Percentiles rank a stretch among this genome's conserved stretches.
phyloP scores from a whole-genome alignment of 2,329 filamentous ascomycete genomes.

The Epichloe elymi region DNA sequence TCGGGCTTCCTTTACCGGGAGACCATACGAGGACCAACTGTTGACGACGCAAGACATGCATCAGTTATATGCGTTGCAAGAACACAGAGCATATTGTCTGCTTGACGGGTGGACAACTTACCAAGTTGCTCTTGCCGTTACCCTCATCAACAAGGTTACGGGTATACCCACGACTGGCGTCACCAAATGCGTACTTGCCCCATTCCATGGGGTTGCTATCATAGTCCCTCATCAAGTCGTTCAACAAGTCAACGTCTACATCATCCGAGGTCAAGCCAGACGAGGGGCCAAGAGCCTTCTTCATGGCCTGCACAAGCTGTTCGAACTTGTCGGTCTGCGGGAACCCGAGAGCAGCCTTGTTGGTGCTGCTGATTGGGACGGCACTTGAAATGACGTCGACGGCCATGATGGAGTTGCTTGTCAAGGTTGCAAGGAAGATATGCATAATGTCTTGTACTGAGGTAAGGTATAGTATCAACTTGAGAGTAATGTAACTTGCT shows the following conservation, averaged over 20 bases:
- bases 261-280: constrained; percentile 74
- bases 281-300: constrained; percentile 60
- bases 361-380: constrained; percentile 8
- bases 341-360: constrained; percentile 12
- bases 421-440: not conserved
- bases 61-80: not conserved
- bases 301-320: constrained; percentile 59
- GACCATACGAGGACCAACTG: constrained; percentile 83
- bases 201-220: constrained; percentile 56
- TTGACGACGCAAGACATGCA: constrained; percentile 1
- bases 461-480: not conserved
- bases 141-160: constrained; percentile 82
- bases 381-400: constrained; percentile 19
- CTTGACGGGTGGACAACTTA: constrained; percentile 24
- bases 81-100: not conserved
- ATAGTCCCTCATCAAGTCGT: constrained; percentile 62
- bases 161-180: constrained; percentile 61
- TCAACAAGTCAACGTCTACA: constrained; percentile 61
- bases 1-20: constrained; percentile 67
- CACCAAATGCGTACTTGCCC: constrained; percentile 61
- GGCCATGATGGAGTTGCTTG: constrained; percentile 19
- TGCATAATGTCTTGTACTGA: not conserved
- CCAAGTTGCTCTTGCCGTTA: constrained; percentile 66
- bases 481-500: not conserved
- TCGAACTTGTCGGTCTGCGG: constrained; percentile 43